Base-by-base conservation (phyloP, 495 filamentous ascomycete genomes). In the Articulospora tetracladia region DNA sequence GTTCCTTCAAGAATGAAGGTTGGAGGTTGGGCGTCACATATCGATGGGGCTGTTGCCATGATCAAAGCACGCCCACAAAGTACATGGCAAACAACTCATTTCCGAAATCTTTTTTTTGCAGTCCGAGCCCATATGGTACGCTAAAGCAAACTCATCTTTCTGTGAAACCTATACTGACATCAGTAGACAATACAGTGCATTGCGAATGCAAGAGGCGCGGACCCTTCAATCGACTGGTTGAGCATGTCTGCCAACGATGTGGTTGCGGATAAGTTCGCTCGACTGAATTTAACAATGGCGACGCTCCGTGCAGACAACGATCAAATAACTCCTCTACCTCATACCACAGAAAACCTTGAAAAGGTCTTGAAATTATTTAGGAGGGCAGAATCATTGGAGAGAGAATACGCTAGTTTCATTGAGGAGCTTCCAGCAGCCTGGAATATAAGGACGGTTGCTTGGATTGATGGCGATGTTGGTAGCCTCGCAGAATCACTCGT, bases 31-130 rank as follows among this genome's bases (percentile, higher is more conserved):
- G 72, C 73, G 23, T 77, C 76, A 7, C 82, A 84, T 54, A 70
- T 78, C 30, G 74, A 79, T 30, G 82, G 80, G 24, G 82, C 82
- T 17, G 74, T 79, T 26, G 75, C 80, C 49, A 68, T 84, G 36
- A 75, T 80, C 36, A 77, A 76, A 60, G 71, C 76, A 1, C 74
- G 81, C 79, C 80, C 8, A 69, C 19, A 69, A 56, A 73, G 76
- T 52, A 74, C 79, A 59, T 58, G 80, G 34, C 66, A 71, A 27
- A 78, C 71, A 2, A 69, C 69, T 53, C 52, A 69, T 22, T 79
- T 78, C 8, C 60, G 77, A 20, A 67, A 71, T 41, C 62, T 83
- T 1, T 84, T 83, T 61, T 66, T 73, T 49, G 74, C 75, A 15
- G 78, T 84, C 3, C 69, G 79, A 19, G 75, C 74, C 1, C 74